These are phyloP conservation scores for Lactarius pseudohatsudake DNA, from an alignment of 768 basidiomycete species.

Conservation along the genomic window DNA sequence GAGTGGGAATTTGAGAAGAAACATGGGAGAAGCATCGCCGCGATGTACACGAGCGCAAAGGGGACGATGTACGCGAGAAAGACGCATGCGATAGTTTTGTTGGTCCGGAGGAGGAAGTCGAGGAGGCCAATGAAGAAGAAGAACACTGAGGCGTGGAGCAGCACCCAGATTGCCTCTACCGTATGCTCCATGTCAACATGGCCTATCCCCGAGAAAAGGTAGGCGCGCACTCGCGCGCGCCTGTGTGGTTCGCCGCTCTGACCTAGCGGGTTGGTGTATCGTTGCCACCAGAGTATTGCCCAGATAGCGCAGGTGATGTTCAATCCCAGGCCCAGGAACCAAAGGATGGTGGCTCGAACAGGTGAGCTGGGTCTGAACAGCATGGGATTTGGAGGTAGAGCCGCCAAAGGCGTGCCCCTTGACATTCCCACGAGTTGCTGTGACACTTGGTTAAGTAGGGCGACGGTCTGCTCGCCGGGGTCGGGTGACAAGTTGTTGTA, in stretches of 20 bases:
- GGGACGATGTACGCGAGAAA: not conserved
- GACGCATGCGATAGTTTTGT: not conserved
- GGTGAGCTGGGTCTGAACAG: not conserved
- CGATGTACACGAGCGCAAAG: not conserved
- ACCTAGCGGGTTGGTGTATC: not conserved
- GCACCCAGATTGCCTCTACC: not conserved
- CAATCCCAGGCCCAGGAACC: not conserved
- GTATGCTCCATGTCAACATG: not conserved
- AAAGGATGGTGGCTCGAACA: not conserved
- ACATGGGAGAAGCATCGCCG: not conserved
- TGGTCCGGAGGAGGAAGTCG: conserved; percentile 11
- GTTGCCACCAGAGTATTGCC: not conserved
- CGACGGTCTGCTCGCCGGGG: not conserved
- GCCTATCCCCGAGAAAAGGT: not conserved
- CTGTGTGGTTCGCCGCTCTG: not conserved
- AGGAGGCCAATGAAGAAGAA: conserved; percentile 8
- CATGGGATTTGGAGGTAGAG: not conserved
- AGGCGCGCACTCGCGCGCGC: not conserved
- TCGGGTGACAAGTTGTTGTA: not conserved
- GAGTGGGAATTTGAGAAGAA: not conserved
- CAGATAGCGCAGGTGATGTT: not conserved
- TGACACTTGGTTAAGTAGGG: conserved; percentile 8
- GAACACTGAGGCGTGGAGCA: not conserved
- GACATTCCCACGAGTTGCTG: not conserved
- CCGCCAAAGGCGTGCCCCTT: not conserved